These are phyloP conservation scores for Coprinopsis sp. DNA, from an alignment of 768 basidiomycete genomes.

Conservation along the genomic window DNA sequence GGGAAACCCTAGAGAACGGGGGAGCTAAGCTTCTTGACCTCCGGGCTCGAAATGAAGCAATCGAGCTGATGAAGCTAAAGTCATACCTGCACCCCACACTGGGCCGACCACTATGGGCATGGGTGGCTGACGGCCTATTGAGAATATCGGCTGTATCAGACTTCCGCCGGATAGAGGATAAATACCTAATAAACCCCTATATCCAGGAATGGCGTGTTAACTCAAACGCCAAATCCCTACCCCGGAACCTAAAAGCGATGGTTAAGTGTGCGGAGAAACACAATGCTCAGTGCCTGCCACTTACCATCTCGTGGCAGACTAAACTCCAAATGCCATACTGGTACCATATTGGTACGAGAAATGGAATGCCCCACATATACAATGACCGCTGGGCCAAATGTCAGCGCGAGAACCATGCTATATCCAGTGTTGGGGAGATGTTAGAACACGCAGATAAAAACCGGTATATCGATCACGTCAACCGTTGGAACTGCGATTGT, in stretches of 20 bases:
- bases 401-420: not conserved
- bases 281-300: not conserved
- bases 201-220: not conserved
- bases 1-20: too few relatives aligned
- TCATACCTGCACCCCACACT: slow-evolving; percentile 12
- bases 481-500: not conserved
- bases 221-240: not conserved
- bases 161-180: not conserved
- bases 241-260: not conserved
- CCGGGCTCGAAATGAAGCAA: slow-evolving; percentile 16
- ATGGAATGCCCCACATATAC: not conserved
- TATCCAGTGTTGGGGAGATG: not conserved
- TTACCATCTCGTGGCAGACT: not conserved
- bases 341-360: not conserved
- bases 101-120: slow-evolving; percentile 14
- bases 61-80: slow-evolving; percentile 17
- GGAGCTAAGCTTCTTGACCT: slow-evolving; percentile 19
- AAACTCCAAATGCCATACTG: not conserved
- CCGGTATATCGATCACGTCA: not conserved
- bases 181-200: not conserved
- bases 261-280: not conserved
- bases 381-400: not conserved
- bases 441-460: not conserved
- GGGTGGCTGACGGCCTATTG: slow-evolving; percentile 3
- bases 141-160: not conserved